Evolutionary conservation across 225 moss, liverwort and hornwort species (phyloP).

Genomic region (Rhytidiadelphus loreus): DNA sequence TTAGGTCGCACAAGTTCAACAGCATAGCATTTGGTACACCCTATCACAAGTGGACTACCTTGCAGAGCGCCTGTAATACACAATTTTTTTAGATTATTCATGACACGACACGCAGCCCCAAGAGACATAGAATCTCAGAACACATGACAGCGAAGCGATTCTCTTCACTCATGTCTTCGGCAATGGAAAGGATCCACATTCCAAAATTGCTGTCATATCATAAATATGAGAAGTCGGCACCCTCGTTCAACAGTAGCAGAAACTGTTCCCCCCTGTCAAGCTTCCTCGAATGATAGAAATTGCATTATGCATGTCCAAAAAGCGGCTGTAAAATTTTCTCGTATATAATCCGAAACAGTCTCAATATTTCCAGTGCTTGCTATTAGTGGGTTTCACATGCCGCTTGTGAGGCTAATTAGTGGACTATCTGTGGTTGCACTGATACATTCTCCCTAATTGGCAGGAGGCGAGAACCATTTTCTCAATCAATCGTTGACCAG

Average conservation of each 20-base stretch:
- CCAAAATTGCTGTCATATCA: background rate
- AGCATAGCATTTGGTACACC: background rate
- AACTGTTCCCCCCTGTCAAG: background rate
- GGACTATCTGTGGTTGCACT: background rate
- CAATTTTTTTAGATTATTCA: background rate
- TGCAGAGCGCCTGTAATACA: background rate
- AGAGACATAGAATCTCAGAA: background rate
- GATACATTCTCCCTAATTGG: background rate
- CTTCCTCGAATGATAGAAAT: background rate
- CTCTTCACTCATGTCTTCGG: background rate
- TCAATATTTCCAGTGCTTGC: background rate
- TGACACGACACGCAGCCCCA: background rate
- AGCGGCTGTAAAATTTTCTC: background rate
- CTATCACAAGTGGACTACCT: background rate
- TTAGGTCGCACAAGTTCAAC: background rate
- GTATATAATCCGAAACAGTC: background rate
- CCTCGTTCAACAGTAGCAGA: background rate
- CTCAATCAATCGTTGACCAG: background rate
- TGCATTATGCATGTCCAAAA: background rate
- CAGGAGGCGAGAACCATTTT: background rate
- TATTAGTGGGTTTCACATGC: background rate
- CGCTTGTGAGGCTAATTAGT: background rate
- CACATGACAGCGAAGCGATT: background rate
- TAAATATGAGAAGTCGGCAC: background rate
- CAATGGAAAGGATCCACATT: background rate